Evolutionary conservation across 73 alveolate genomes (phyloP).

Genomic region (Effrenium voratum): DNA sequence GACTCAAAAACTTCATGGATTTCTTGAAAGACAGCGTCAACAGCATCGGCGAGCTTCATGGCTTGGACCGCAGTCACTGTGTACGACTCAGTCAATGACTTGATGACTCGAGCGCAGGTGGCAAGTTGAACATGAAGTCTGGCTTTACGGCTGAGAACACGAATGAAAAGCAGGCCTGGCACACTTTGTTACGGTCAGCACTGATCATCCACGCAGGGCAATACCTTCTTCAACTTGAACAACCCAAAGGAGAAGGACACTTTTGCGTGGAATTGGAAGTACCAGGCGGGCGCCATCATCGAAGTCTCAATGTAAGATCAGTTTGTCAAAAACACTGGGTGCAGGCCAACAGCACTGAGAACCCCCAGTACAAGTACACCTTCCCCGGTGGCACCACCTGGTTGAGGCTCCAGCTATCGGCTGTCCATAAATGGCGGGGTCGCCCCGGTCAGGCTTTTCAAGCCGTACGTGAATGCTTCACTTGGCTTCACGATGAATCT

Average conservation of each 20-base stretch:
- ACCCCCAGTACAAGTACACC: constrained; percentile 84
- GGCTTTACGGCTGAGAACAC: constrained; percentile 55
- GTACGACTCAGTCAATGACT: neutral
- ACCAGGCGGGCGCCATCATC: neutral
- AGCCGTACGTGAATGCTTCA: constrained; percentile 51
- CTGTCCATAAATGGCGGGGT: neutral
- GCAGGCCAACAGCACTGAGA: constrained; percentile 74
- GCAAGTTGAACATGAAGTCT: constrained; percentile 21
- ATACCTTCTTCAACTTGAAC: constrained; percentile 88
- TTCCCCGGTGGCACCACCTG: constrained; percentile 87
- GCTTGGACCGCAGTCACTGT: neutral
- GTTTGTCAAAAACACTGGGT: neutral
- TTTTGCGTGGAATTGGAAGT: constrained; percentile 50
- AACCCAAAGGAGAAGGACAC: constrained; percentile 55
- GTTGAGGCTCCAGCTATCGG: constrained; percentile 12
- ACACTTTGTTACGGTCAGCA: too few relatives aligned
- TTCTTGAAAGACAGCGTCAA: constrained; percentile 62
- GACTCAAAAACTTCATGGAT: constrained; percentile 43
- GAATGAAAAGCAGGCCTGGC: constrained; percentile 29
- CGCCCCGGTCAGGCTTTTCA: constrained; percentile 28
- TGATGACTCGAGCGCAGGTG: neutral
- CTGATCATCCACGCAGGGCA: constrained; percentile 22
- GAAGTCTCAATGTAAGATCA: neutral
- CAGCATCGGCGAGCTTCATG: constrained; percentile 74
- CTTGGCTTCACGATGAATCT: constrained; percentile 84